A percentile compares a stretch with the other conserved stretches of the same genome.
Evolutionary conservation across 352 stramenopile species (phyloP).

Genomic region (Phytophthora pseudosyringae): DNA sequence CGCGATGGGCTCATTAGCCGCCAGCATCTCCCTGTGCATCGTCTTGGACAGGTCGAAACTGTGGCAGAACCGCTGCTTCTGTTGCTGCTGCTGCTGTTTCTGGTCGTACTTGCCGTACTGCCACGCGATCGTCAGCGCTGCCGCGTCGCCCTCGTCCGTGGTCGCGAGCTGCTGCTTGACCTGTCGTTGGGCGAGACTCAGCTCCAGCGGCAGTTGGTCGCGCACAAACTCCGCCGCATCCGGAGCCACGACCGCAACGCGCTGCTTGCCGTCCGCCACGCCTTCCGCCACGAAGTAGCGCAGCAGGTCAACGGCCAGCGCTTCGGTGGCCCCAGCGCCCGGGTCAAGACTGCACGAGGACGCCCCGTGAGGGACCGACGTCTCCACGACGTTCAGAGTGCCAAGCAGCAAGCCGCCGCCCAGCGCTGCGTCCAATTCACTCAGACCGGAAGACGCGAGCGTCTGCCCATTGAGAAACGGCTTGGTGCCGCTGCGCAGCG

Average conservation of each 20-base stretch:
- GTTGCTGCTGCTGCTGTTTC: conserved; percentile 6
- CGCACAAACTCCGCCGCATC: conserved; percentile 47
- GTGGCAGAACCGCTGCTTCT: conserved; percentile 64
- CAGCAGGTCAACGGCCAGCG: conserved; percentile 57
- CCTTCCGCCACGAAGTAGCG: conserved; percentile 74
- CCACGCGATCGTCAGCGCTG: conserved; percentile 70
- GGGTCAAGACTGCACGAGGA: conserved; percentile 6
- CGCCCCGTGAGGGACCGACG: conserved; percentile 8
- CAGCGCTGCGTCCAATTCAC: conserved; percentile 59
- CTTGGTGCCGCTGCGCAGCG: conserved; percentile 37
- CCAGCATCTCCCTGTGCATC: conserved; percentile 62
- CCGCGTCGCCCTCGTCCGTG: conserved; percentile 6
- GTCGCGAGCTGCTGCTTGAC: conserved; percentile 60
- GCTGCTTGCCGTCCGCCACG: conserved; percentile 49
- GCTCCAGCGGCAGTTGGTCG: conserved; percentile 58
- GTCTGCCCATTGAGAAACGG: conserved; percentile 76
- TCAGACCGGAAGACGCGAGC: conserved; percentile 59
- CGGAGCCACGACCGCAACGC: conserved; percentile 41
- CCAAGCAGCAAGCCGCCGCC: conserved; percentile 62
- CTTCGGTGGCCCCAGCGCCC: conserved; percentile 23
- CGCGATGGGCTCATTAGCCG: conserved; percentile 42
- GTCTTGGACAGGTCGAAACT: conserved; percentile 72
- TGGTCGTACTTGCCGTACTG: conserved; percentile 75
- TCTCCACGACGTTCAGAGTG: conserved; percentile 60
- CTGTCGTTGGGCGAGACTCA: conserved; percentile 72